Conservation (phyloP, 1,284 basidiomycete species). For the Schizophyllum amplum region DNA sequence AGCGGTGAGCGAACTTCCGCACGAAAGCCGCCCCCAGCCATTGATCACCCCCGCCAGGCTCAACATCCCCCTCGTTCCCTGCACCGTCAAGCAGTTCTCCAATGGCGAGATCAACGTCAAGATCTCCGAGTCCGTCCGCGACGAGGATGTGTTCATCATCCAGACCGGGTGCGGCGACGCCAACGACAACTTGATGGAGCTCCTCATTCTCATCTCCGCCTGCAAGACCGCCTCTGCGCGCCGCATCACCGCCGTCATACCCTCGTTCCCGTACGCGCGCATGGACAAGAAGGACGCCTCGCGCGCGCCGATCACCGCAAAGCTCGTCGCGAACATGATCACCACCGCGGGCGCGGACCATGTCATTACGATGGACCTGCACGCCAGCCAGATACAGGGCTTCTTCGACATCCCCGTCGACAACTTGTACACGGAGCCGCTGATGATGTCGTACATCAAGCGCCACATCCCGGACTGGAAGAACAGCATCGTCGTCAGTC, state of each 20-base stretch:
- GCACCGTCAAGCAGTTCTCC: slow-evolving; percentile 92
- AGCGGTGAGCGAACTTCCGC: slow-evolving; percentile 74
- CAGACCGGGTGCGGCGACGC: slow-evolving; percentile 77
- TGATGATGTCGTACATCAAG: slow-evolving; percentile 89
- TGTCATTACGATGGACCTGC: slow-evolving; percentile 98
- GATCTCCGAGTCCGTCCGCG: slow-evolving; percentile 90
- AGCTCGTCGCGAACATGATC: slow-evolving; percentile 97
- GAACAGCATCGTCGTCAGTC: slow-evolving; percentile 90
- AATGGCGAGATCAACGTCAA: slow-evolving; percentile 92
- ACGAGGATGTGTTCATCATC: slow-evolving; percentile 97
- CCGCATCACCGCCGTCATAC: slow-evolving; percentile 96
- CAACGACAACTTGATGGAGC: slow-evolving; percentile 86
- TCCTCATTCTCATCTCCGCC: slow-evolving; percentile 85
- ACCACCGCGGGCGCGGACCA: slow-evolving; percentile 96
- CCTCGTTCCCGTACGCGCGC: slow-evolving; percentile 94
- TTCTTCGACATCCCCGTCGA: slow-evolving; percentile 99
- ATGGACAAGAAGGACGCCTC: slow-evolving; percentile 99
- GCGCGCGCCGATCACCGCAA: slow-evolving; percentile 95
- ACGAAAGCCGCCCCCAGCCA: slow-evolving; percentile 24
- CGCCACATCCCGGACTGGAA: slow-evolving; percentile 81
- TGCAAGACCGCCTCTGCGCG: slow-evolving; percentile 97
- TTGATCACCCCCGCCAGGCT: slow-evolving; percentile 49
- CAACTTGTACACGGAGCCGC: slow-evolving; percentile 87
- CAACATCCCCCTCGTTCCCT: slow-evolving; percentile 84
- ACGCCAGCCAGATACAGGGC: slow-evolving; percentile 97